Percentiles rank a stretch among this genome's conserved stretches.
These are phyloP conservation scores for Claviceps fusiformis DNA, from an alignment of 2,329 filamentous ascomycete genomes.

Conservation along the genomic window DNA sequence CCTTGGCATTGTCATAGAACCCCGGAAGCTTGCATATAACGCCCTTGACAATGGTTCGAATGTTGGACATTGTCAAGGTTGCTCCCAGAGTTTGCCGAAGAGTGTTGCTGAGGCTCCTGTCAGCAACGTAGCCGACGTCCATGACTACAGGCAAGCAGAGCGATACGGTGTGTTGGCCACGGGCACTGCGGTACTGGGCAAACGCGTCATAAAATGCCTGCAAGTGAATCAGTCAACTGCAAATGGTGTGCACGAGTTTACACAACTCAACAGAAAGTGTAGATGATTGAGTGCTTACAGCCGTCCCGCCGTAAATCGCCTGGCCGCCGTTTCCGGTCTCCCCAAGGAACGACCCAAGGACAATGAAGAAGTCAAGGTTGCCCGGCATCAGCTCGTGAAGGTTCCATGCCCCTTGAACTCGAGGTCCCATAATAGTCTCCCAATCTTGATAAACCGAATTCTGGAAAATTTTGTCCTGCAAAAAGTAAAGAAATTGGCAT, in stretches of 20 bases:
- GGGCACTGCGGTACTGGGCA: constrained; percentile 17
- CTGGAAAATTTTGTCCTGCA: constrained; percentile 17
- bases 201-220: constrained; percentile 29
- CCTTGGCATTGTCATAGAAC: constrained; percentile 1
- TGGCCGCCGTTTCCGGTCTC: constrained; percentile 36
- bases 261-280: background rate
- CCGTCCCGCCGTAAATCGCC: constrained; percentile 30
- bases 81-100: constrained; percentile 2
- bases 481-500: background rate
- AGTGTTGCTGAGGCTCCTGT: constrained; percentile 3
- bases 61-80: constrained; percentile 2
- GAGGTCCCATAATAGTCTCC: constrained; percentile 18
- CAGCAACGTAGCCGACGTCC: constrained; percentile 12
- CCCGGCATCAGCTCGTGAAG: constrained; percentile 18
- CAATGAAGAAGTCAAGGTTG: constrained; percentile 26
- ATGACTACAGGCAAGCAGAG: constrained; percentile 10
- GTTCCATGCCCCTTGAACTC: constrained; percentile 27
- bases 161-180: constrained; percentile 12
- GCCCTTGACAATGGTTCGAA: constrained; percentile 6
- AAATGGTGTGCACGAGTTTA: too few species aligned
- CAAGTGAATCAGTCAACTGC: background rate
- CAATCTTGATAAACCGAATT: constrained; percentile 24
- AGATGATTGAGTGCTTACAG: background rate
- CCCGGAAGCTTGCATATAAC: constrained; percentile 1
- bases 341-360: constrained; percentile 26